Evolutionary conservation across 495 filamentous ascomycete species (phyloP).

Genomic region (Hypoxylon fragiforme): DNA sequence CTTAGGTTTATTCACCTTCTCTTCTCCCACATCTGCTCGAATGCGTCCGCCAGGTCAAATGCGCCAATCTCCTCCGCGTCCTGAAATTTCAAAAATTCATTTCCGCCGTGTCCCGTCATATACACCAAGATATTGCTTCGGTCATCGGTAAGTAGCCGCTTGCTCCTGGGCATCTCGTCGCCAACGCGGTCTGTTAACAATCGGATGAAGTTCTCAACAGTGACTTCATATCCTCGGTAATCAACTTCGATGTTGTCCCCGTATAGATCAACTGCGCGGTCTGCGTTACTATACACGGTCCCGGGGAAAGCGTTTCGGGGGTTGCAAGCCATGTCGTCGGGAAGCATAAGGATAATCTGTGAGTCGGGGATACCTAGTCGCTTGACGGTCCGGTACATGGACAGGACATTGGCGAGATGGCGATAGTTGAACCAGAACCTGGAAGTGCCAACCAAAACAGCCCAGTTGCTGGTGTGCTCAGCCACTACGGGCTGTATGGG

Average conservation of each 20-base stretch:
- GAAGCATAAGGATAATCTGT: slow-evolving; percentile 98
- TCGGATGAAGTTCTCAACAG: slow-evolving; percentile 97
- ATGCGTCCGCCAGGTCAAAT: slow-evolving; percentile 94
- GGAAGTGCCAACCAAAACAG: slow-evolving; percentile 95
- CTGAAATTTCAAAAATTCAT: slow-evolving; percentile 98
- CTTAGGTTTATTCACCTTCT: slow-evolving; percentile 62
- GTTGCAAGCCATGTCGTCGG: slow-evolving; percentile 99
- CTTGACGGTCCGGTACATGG: slow-evolving; percentile 97
- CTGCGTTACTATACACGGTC: slow-evolving; percentile 97
- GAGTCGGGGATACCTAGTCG: slow-evolving; percentile 96
- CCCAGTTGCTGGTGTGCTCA: slow-evolving; percentile 98
- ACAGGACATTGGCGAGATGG: slow-evolving; percentile 95
- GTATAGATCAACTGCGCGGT: slow-evolving; percentile 93
- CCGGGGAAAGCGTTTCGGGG: slow-evolving; percentile 97
- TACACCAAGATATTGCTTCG: slow-evolving; percentile 96
- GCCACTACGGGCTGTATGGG: slow-evolving; percentile 50
- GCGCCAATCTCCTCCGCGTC: slow-evolving; percentile 96
- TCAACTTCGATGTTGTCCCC: slow-evolving; percentile 99
- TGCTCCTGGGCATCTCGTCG: slow-evolving; percentile 90
- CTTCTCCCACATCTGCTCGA: slow-evolving; percentile 99
- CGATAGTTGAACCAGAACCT: slow-evolving; percentile 99
- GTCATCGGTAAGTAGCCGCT: slow-evolving; percentile 87
- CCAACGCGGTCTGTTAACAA: slow-evolving; percentile 90
- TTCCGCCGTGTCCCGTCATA: slow-evolving; percentile 99
- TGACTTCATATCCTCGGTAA: slow-evolving; percentile 97